A percentile compares a stretch with the other conserved stretches of the same genome.
These are phyloP conservation scores for Sclerotiophoma versabilis DNA, from an alignment of 2,329 filamentous ascomycete genomes.

Conservation along the genomic window DNA sequence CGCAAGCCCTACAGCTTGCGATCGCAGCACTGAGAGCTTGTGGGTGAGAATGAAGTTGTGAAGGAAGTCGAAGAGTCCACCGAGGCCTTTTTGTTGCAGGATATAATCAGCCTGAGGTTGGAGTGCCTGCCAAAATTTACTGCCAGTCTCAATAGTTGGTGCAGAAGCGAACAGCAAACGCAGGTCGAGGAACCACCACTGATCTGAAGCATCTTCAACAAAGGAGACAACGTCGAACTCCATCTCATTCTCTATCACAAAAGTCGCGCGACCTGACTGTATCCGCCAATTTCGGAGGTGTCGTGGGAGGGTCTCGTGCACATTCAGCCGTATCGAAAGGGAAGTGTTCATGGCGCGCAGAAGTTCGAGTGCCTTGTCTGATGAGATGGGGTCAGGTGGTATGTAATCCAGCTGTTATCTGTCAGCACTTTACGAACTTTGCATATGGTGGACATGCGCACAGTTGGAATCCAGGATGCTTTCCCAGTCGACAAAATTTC, in stretches of 20 bases:
- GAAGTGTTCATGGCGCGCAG: constrained; percentile 84
- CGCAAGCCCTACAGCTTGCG: constrained; percentile 76
- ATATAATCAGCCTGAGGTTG: constrained; percentile 73
- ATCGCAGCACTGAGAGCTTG: constrained; percentile 82
- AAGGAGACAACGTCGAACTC: constrained; percentile 92
- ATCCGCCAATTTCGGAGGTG: constrained; percentile 81
- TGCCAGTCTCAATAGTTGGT: constrained; percentile 65
- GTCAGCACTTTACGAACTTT: constrained; percentile 5
- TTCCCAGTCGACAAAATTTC: constrained; percentile 82
- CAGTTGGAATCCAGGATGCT: constrained; percentile 79
- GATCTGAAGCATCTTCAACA: constrained; percentile 80
- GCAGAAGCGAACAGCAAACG: constrained; percentile 80
- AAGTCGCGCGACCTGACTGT: constrained; percentile 86
- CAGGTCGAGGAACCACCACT: constrained; percentile 95
- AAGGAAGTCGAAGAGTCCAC: constrained; percentile 83
- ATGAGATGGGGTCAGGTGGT: constrained; percentile 72
- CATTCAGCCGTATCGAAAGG: constrained; percentile 80
- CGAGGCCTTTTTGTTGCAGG: constrained; percentile 73
- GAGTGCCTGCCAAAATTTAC: constrained; percentile 62
- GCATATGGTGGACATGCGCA: constrained; percentile 51
- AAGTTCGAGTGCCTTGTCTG: constrained; percentile 75
- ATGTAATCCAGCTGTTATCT: constrained; percentile 73
- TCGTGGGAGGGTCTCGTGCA: constrained; percentile 83
- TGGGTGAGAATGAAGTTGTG: constrained; percentile 89
- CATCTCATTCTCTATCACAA: constrained; percentile 82